Evolutionary conservation across 2,329 filamentous ascomycete species (phyloP), one percentile per base, ranked within the genome.

Genomic region (Phialocephala sp.): DNA sequence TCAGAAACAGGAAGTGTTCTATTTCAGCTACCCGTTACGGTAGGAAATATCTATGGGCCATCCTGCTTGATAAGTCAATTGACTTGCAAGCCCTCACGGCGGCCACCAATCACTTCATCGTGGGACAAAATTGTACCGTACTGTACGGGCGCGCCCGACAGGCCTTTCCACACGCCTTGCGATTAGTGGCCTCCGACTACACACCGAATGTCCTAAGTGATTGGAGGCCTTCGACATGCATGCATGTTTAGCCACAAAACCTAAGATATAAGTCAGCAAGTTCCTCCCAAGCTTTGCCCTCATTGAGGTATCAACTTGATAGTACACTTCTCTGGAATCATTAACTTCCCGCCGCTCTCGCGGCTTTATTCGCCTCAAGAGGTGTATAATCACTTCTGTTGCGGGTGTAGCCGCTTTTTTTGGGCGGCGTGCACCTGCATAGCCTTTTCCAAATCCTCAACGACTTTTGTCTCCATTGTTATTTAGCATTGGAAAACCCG

Each of bases 391-490:
- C 18, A 57, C 15, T 59, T 41, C 39, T 41, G 45, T 32, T 52
- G 63, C 66, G 61, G 63, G 66, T 66, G 64, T 62, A 47, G 63
- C 64, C 66, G 66, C 66, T 64, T 47, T 59, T 60, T 35, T 24
- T 57, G 20, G 24, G 64, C 55, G 66, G 64, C 63, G 59, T 62
- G 62, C 64, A 64, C 64, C 64, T 64, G 66, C 63, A 57, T 59
- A 60, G 41, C 59, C 35, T 36, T 24, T 47, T 20, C 32, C 52
- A 22, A 64, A 69, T 66, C 50, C 59, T 63, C 63, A 64, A 67
- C 22, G 24, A 37, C 20, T 68, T 62, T 60, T 69, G 68, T 68
- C 43, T 32, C 35, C 14, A 52, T 56, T 69, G 68, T 62, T 66
- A 61, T 32, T 37, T 62, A 1, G 4, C 24, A 22, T 45, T 55